phyloP scores from a whole-genome alignment of 495 filamentous ascomycete genomes.

The Penicillium diatomitis region DNA sequence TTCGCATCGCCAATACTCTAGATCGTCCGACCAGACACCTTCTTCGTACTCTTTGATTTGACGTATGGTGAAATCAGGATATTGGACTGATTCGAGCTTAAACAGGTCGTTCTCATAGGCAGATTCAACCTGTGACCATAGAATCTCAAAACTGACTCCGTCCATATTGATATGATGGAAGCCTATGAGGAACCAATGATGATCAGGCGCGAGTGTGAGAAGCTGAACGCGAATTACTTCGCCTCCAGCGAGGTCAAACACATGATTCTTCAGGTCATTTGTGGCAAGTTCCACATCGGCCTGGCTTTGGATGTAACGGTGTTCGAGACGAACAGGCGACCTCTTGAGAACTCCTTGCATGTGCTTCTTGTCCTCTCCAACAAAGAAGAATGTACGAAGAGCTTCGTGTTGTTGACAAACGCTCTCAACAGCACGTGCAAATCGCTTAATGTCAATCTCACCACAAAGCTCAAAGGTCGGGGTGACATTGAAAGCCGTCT shows the following conservation, averaged over 20 bases:
- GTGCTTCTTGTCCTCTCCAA: slow-evolving; percentile 5
- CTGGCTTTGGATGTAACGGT: slow-evolving; percentile 3
- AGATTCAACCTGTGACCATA: slow-evolving; percentile 28
- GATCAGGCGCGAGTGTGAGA: slow-evolving; percentile 6
- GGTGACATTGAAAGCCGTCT: slow-evolving; percentile 11
- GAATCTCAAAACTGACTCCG: slow-evolving; percentile 29
- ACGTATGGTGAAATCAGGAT: slow-evolving; percentile 15
- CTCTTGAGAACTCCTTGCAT: slow-evolving; percentile 15
- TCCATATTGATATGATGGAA: slow-evolving; percentile 45
- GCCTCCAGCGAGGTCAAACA: slow-evolving; percentile 24
- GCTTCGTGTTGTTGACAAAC: slow-evolving; percentile 34
- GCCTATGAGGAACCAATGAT: slow-evolving; percentile 22
- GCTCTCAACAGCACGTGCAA: slow-evolving; percentile 23
- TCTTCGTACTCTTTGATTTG: slow-evolving; percentile 13
- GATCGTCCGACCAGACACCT: slow-evolving; percentile 10
- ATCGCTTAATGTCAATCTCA: slow-evolving; percentile 4
- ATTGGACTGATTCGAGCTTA: slow-evolving; percentile 8
- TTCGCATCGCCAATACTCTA: slow-evolving; percentile 27
- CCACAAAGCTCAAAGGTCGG: slow-evolving; percentile 13
- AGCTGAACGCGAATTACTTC: slow-evolving; percentile 20
- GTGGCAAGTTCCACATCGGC: slow-evolving; percentile 7
- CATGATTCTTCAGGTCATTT: slow-evolving; percentile 9
- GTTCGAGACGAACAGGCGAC: slow-evolving; percentile 12
- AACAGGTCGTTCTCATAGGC: slow-evolving; percentile 23
- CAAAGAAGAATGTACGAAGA: slow-evolving; percentile 32